A percentile compares a stretch with the other conserved stretches of the same genome.
phyloP scores from a whole-genome alignment of 2,329 filamentous ascomycete species.

The Xylariaceae sp. region DNA sequence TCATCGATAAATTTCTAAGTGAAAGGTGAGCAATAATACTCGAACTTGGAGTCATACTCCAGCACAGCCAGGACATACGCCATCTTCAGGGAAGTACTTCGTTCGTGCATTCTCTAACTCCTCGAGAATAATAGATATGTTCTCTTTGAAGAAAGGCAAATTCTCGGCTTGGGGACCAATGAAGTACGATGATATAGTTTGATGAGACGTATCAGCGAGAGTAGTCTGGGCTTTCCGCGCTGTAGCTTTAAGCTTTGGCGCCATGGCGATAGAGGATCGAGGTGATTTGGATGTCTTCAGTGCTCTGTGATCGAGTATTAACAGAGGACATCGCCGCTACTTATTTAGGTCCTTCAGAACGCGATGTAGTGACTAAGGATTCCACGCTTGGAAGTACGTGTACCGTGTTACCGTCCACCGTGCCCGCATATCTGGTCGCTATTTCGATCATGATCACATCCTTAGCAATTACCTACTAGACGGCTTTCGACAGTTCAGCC shows the following conservation, averaged over 20 bases:
- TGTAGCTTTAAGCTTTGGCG: slow-evolving; percentile 10
- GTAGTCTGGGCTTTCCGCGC: slow-evolving; percentile 9
- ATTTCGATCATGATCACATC: too few species aligned
- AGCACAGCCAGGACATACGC: slow-evolving; percentile 23
- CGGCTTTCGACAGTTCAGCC: too few species aligned
- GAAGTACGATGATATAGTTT: slow-evolving; percentile 40
- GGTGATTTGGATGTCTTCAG: neutral
- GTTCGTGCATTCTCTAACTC: slow-evolving; percentile 33
- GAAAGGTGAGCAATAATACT: neutral
- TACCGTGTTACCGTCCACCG: too few species aligned
- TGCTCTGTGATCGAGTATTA: too few species aligned
- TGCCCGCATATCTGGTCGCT: too few species aligned
- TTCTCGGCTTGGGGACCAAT: slow-evolving; percentile 44
- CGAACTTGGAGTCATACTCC: too few species aligned
- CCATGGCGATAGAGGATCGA: slow-evolving; percentile 1
- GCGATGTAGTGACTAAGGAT: too few species aligned
- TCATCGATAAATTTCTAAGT: slow-evolving; percentile 37
- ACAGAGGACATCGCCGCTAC: too few species aligned
- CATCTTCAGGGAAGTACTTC: slow-evolving; percentile 37
- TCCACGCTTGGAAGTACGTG: too few species aligned
- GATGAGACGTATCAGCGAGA: slow-evolving; percentile 26
- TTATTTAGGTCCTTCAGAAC: too few species aligned
- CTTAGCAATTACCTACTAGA: too few species aligned
- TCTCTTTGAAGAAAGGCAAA: slow-evolving; percentile 37
- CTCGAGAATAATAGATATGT: slow-evolving; percentile 40